Conservation (phyloP, 306 rosid species). For the Crotalaria pallida region DNA sequence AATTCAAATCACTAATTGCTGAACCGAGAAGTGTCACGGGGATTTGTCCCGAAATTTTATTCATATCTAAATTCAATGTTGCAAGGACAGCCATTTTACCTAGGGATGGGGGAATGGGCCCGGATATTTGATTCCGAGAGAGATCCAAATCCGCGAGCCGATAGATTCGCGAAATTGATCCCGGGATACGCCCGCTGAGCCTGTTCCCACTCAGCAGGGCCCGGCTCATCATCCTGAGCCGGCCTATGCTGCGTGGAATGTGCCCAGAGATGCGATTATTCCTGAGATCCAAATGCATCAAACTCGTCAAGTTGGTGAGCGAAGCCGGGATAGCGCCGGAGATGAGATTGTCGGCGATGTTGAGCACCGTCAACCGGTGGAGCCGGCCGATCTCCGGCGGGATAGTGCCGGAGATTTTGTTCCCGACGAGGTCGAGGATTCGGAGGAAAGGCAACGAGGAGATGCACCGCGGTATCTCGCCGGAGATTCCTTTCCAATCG, state of each 20-base stretch:
- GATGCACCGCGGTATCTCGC: slow-evolving; percentile 76
- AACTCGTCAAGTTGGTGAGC: slow-evolving; percentile 33
- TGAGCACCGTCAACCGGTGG: slow-evolving; percentile 59
- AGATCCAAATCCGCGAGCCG: slow-evolving; percentile 90
- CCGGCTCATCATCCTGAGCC: slow-evolving; percentile 70
- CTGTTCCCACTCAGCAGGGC: slow-evolving; percentile 71
- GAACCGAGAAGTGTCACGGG: slow-evolving; percentile 57
- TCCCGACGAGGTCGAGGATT: slow-evolving; percentile 79
- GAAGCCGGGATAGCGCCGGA: slow-evolving; percentile 65
- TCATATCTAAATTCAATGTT: slow-evolving; percentile 61
- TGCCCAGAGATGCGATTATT: slow-evolving; percentile 66
- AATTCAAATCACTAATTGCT: slow-evolving; percentile 56
- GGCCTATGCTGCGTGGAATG: slow-evolving; percentile 44
- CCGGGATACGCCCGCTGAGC: slow-evolving; percentile 57
- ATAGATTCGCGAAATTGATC: slow-evolving; percentile 50
- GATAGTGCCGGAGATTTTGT: slow-evolving; percentile 50
- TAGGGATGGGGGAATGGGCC: slow-evolving; percentile 49
- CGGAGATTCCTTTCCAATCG: slow-evolving; percentile 94
- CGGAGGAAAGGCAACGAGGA: slow-evolving; percentile 66
- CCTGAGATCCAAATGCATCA: slow-evolving; percentile 85
- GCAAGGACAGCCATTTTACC: slow-evolving; percentile 85
- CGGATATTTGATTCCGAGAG: slow-evolving; percentile 55
- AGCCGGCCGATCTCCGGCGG: slow-evolving; percentile 65
- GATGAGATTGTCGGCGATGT: slow-evolving; percentile 72
- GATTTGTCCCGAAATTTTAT: slow-evolving; percentile 46